Base-by-base conservation (phyloP, 495 filamentous ascomycete species). In the Podospora australis region DNA sequence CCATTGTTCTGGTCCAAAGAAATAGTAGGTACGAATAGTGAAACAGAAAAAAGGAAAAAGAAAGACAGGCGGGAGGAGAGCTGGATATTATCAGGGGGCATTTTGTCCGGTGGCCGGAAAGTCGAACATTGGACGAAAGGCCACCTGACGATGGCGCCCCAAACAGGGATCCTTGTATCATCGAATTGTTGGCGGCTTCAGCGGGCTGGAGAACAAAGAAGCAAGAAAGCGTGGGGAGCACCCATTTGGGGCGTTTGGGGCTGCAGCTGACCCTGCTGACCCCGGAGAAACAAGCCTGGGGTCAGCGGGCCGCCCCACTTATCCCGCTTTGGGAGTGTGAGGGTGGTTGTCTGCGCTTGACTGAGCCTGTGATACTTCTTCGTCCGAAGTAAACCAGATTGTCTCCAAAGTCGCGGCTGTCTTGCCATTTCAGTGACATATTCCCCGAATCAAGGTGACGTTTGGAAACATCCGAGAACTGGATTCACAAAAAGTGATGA, bases 81-180 rank as follows among this genome's bases (percentile, higher is more conserved):
- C n/a, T n/a, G n/a, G n/a, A n/a, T n/a, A n/a, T n/a, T 8, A 8
- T 20, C 43, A 34, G 26, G 23, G 13, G n/a, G 16, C 24, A 28
- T 25, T 44, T 44, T 17, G 32, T 10, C 6, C 21, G 40, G n/a
- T 10, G 5, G 42, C 26, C 2, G 11, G 42, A 19, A 39, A 21
- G 10, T 11, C 2, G 29, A 36, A 17, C 32, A 36, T 16, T 16
- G 4, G 32, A 36, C 32, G 32, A 36, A 39, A 40, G 51, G 41
- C 45, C 51, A 45, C 45, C 51, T 54, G 51, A 54, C 40, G 46
- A 54, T 24, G 41, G n/a, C 42, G 25, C 26, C 10, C 5, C 14
- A 30, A 14, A 19, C 36, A 23, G 13, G 34, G 25, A 30, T 21
- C 20, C 25, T 3, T 20, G 17, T 30, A 16, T 38, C 38, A 29